Evolutionary conservation across 805 yeast species (phyloP).

Genomic region (Kodamaea jinghongensis): DNA sequence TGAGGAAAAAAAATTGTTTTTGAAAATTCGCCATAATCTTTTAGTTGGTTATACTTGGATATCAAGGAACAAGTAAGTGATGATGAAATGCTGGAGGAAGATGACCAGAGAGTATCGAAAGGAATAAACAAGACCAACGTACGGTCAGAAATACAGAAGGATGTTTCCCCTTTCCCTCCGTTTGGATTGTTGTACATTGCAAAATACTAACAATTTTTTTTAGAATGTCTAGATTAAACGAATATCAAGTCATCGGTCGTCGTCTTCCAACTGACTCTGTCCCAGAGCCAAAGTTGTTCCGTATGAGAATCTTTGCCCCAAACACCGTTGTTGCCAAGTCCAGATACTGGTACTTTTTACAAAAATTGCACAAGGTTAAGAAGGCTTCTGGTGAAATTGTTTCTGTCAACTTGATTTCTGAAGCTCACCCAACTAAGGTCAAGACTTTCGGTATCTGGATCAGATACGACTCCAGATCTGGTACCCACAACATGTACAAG

Average conservation of each 20-base stretch:
- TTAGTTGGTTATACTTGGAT: conserved; percentile 5
- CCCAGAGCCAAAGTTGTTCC: conserved; percentile 99
- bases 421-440: conserved; percentile 97
- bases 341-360: conserved; percentile 99
- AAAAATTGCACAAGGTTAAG: conserved; percentile 99
- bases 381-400: conserved; percentile 99
- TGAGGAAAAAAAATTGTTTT: conserved; percentile 1
- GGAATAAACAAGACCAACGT: too few species aligned
- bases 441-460: conserved; percentile 99
- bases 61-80: conserved; percentile 10
- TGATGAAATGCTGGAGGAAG: background rate
- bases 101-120: background rate
- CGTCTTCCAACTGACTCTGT: conserved; percentile 98
- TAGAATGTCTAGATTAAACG: conserved; percentile 89
- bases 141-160: too few species aligned
- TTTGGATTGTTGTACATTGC: background rate
- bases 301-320: conserved; percentile 99
- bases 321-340: conserved; percentile 99
- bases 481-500: conserved; percentile 99
- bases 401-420: conserved; percentile 85
- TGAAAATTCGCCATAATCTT: conserved; percentile 6
- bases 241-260: conserved; percentile 99
- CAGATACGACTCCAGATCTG: conserved; percentile 99
- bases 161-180: too few species aligned
- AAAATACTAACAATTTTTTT: conserved; percentile 9